Percentiles rank a stretch among this genome's conserved stretches.
Conservation (phyloP, 441 rosid species). For the Mallotus japonicus region DNA sequence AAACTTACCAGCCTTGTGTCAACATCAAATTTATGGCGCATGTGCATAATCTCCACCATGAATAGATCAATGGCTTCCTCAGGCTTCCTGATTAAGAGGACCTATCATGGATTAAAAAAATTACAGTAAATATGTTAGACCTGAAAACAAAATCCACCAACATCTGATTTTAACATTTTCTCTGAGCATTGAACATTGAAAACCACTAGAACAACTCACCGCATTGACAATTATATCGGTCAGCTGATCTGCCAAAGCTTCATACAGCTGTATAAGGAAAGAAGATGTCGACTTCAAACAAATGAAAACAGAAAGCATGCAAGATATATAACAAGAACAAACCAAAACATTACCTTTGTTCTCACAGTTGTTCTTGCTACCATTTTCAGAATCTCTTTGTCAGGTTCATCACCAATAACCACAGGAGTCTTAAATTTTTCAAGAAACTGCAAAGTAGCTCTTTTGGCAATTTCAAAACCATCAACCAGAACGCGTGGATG, state of each 20-base stretch:
- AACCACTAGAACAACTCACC: constrained; percentile 41
- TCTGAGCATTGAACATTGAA: constrained; percentile 3
- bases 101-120: constrained; percentile 40
- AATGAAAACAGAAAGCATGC: not conserved
- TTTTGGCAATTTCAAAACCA: constrained; percentile 92
- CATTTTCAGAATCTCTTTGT: constrained; percentile 89
- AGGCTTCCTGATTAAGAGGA: constrained; percentile 81
- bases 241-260: constrained; percentile 85
- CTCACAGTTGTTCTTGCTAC: constrained; percentile 89
- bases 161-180: not conserved
- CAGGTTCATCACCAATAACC: constrained; percentile 91
- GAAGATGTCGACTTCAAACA: constrained; percentile 13
- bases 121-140: not conserved
- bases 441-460: constrained; percentile 86
- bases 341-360: constrained; percentile 56
- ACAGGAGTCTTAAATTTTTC: constrained; percentile 92
- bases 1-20: constrained; percentile 76
- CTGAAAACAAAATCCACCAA: not conserved
- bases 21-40: constrained; percentile 95
- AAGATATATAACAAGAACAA: not conserved
- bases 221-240: constrained; percentile 82
- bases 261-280: constrained; percentile 58
- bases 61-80: constrained; percentile 86
- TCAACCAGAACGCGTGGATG: constrained; percentile 97
- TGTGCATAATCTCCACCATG: constrained; percentile 98